These are phyloP conservation scores for Sporothrix curviconia DNA, from an alignment of 2,329 filamentous ascomycete genomes.

Conservation along the genomic window DNA sequence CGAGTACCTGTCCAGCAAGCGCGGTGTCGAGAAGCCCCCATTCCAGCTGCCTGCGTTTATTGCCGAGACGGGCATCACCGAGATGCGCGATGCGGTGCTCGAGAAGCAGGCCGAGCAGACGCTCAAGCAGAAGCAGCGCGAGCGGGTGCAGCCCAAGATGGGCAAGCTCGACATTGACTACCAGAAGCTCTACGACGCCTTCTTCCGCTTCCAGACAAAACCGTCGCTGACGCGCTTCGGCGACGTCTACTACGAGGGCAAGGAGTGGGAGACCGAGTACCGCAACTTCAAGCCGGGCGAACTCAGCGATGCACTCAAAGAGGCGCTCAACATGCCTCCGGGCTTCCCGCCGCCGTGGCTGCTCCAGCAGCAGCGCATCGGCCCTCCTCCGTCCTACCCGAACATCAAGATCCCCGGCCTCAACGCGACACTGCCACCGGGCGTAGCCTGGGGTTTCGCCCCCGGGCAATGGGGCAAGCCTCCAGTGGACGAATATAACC, in stretches of 20 bases:
- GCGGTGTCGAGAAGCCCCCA: constrained; percentile 90
- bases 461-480: constrained; percentile 95
- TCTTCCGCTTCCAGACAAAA: constrained; percentile 97
- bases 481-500: constrained; percentile 86
- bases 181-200: constrained; percentile 95
- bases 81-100: constrained; percentile 94
- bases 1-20: constrained; percentile 93
- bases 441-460: constrained; percentile 89
- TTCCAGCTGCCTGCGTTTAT: constrained; percentile 95
- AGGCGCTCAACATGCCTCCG: constrained; percentile 87
- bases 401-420: constrained; percentile 91
- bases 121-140: constrained; percentile 91
- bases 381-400: constrained; percentile 89
- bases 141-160: constrained; percentile 91
- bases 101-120: constrained; percentile 92
- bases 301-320: constrained; percentile 79
- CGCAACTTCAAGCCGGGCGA: constrained; percentile 86
- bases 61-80: constrained; percentile 90
- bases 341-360: constrained; percentile 94
- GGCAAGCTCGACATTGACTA: constrained; percentile 98
- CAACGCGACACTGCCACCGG: constrained; percentile 84
- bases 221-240: constrained; percentile 89
- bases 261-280: constrained; percentile 93
- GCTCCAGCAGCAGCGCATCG: constrained; percentile 91
- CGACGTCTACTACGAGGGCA: constrained; percentile 99